These are phyloP conservation scores for Dictyostelium brefeldianum DNA, from an alignment of 78 protist species.

Conservation along the genomic window DNA sequence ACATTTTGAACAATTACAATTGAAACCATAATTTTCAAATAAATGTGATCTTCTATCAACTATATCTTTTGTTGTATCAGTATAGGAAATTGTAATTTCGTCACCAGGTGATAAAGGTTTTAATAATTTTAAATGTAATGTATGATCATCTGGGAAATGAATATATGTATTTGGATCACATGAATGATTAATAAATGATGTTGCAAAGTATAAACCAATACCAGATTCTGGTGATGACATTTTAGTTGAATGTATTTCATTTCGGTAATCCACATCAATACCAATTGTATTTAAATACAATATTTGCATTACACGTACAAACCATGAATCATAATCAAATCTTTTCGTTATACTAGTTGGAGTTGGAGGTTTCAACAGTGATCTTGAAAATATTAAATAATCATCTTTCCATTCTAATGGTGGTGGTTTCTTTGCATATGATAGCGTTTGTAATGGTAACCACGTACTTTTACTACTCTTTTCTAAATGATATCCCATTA, in stretches of 20 bases:
- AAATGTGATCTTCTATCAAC: constrained; percentile 46
- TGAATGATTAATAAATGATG: constrained; percentile 68
- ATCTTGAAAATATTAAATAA: constrained; percentile 24
- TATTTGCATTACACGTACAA: constrained; percentile 65
- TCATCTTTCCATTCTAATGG: constrained; percentile 81
- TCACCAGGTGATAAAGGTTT: constrained; percentile 51
- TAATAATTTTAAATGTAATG: not conserved
- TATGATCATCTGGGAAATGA: constrained; percentile 46
- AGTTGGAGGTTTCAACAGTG: not conserved
- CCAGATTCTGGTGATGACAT: constrained; percentile 53
- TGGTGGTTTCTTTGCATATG: constrained; percentile 75
- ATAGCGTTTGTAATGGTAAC: constrained; percentile 54
- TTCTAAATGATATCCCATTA: constrained; percentile 50
- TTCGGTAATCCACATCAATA: constrained; percentile 33
- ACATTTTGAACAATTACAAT: constrained; percentile 63
- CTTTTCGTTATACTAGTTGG: not conserved
- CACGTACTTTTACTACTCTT: constrained; percentile 27
- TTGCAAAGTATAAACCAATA: constrained; percentile 45
- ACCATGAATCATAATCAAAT: constrained; percentile 58
- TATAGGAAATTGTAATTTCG: constrained; percentile 47
- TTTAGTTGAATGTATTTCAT: not conserved
- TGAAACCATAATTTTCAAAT: constrained; percentile 76
- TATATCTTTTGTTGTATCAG: constrained; percentile 34
- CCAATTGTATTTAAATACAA: constrained; percentile 62
- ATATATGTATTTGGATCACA: constrained; percentile 57